Percentiles rank a stretch among this genome's conserved stretches.
Conservation (phyloP, 2,329 filamentous ascomycete species). For the Hortaea werneckii region DNA sequence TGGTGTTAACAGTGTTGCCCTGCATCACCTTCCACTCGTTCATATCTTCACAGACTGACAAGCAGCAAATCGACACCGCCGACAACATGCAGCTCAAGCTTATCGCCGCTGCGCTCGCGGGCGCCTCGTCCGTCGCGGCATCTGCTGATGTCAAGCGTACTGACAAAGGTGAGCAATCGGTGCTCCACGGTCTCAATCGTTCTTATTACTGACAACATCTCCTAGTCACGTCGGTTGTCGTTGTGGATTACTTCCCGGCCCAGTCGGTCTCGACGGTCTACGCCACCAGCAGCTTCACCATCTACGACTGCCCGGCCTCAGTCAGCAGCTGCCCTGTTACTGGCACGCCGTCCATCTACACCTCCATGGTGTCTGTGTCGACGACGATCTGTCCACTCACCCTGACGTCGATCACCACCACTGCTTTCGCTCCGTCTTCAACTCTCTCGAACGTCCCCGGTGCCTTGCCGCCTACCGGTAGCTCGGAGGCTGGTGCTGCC, state of each 20-base stretch:
- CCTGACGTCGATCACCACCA: slow-evolving; percentile 14
- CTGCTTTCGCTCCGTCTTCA: slow-evolving; percentile 3
- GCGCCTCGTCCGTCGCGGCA: neutral
- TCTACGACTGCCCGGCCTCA: slow-evolving; percentile 30
- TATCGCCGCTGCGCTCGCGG: slow-evolving; percentile 2
- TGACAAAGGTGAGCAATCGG: too few relatives aligned
- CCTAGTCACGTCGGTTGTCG: slow-evolving; percentile 2
- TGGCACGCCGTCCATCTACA: slow-evolving; percentile 26
- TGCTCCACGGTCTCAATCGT: too few relatives aligned
- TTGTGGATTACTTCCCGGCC: slow-evolving; percentile 22
- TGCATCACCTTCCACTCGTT: slow-evolving; percentile 1
- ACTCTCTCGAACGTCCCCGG: neutral
- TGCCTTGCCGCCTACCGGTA: neutral
- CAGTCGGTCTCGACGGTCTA: slow-evolving; percentile 33
- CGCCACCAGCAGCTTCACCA: slow-evolving; percentile 33
- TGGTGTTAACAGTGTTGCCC: neutral
- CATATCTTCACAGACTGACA: slow-evolving; percentile 1
- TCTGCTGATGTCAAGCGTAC: too few relatives aligned
- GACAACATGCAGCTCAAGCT: slow-evolving; percentile 6
- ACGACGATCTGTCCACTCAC: slow-evolving; percentile 37
- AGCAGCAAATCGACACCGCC: neutral
- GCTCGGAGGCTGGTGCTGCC: slow-evolving; percentile 1
- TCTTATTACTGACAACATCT: neutral
- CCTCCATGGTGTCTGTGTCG: slow-evolving; percentile 29
- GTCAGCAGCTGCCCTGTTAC: slow-evolving; percentile 30